These are phyloP conservation scores for Candida pini DNA, from an alignment of 805 yeast species.

Conservation along the genomic window DNA sequence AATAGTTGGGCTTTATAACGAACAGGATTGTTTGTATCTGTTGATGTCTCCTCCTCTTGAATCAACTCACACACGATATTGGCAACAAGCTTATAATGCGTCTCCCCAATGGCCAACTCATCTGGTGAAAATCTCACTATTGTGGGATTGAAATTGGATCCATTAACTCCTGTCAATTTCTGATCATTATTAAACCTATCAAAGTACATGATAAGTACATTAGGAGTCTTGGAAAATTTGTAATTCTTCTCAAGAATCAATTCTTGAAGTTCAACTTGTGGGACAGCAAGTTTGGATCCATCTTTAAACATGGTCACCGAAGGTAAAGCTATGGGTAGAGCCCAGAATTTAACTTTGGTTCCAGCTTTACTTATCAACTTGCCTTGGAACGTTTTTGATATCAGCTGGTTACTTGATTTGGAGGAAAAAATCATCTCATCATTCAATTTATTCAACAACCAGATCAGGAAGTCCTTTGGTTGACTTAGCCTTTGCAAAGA, in stretches of 20 bases:
- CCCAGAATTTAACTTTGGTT: slow-evolving; percentile 39
- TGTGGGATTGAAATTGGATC: slow-evolving; percentile 49
- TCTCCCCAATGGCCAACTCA: slow-evolving; percentile 22
- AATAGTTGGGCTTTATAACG: slow-evolving; percentile 47
- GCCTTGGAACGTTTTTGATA: slow-evolving; percentile 48
- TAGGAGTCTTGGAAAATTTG: slow-evolving; percentile 42
- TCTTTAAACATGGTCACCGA: slow-evolving; percentile 49
- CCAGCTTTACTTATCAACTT: slow-evolving; percentile 26
- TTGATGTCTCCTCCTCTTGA: slow-evolving; percentile 1
- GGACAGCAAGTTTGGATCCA: slow-evolving; percentile 38
- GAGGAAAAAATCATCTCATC: slow-evolving; percentile 16
- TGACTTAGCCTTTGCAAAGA: slow-evolving; percentile 34
- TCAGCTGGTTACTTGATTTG: slow-evolving; percentile 22
- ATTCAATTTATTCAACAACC: slow-evolving; percentile 51
- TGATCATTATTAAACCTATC: slow-evolving; percentile 43
- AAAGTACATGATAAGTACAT: slow-evolving; percentile 48
- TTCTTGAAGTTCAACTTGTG: slow-evolving; percentile 42
- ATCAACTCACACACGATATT: slow-evolving; percentile 36
- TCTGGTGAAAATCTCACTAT: slow-evolving; percentile 53
- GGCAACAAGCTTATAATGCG: slow-evolving; percentile 39
- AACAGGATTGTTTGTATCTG: background rate
- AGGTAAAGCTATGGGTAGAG: slow-evolving; percentile 57
- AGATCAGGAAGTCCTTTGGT: slow-evolving; percentile 53
- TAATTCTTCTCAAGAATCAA: slow-evolving; percentile 41
- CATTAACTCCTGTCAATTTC: slow-evolving; percentile 23